Evolutionary conservation across 2,329 filamentous ascomycete genomes (phyloP).

Genomic region (Calonectria leucothoes): DNA sequence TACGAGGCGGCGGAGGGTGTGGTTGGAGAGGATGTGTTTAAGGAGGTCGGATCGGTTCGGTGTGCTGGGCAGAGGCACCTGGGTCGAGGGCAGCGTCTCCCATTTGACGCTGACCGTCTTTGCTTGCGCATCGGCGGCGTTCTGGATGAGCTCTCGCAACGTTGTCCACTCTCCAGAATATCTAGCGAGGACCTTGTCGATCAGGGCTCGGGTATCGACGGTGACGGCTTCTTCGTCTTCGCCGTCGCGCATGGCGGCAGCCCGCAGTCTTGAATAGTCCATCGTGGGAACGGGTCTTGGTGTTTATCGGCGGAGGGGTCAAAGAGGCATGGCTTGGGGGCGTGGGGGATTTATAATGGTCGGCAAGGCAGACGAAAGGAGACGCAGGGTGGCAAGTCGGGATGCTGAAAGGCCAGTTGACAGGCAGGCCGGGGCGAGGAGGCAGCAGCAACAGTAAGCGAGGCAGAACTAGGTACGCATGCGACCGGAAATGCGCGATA

Average conservation of each 20-base stretch:
- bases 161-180: constrained; percentile 97
- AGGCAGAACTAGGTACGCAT: constrained; percentile 1
- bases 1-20: constrained; percentile 87
- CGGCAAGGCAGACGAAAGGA: constrained; percentile 5
- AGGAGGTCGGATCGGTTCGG: constrained; percentile 77
- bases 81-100: constrained; percentile 87
- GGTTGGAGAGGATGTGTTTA: constrained; percentile 85
- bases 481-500: neutral
- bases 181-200: constrained; percentile 96
- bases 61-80: constrained; percentile 75
- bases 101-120: constrained; percentile 90
- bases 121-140: constrained; percentile 96
- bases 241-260: constrained; percentile 85
- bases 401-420: constrained; percentile 1
- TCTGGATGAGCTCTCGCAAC: constrained; percentile 94
- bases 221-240: constrained; percentile 97
- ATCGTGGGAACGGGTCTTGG: constrained; percentile 53
- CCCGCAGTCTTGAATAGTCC: constrained; percentile 82
- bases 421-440: constrained; percentile 1
- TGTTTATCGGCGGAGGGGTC: constrained; percentile 13
- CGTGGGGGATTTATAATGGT: constrained; percentile 9
- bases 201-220: constrained; percentile 94
- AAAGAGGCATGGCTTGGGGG: constrained; percentile 30
- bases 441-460: constrained; percentile 4
- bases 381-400: neutral